Evolutionary conservation across 1,139 yeast genomes (phyloP), one percentile per base, ranked within the genome.

Genomic region (Yamadazyma diospyri): DNA sequence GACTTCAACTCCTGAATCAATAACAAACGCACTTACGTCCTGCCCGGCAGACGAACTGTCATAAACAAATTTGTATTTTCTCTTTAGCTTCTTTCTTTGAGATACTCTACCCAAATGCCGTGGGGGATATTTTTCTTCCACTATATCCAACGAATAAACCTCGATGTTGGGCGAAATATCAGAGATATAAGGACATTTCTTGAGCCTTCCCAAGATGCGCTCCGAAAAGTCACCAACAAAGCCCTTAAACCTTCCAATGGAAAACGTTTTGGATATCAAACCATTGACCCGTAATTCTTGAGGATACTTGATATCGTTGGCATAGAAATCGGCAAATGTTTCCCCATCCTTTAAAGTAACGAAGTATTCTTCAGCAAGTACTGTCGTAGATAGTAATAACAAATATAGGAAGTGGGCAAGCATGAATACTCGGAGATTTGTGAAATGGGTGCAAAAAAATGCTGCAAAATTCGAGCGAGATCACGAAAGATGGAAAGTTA

Each of bases 1-100:
- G 12, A 64, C 50, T 35, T 66, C 64, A 17, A 84, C 59, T 0
- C 95, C 95, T 1, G 94, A 81, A 53, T 88, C 97, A 27, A 87
- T 61, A n/a, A 88, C 76, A 53, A 86, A 88, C 1, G 78, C 95
- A 42, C 69, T 72, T 0, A 85, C 83, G 11, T 70, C 76, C 6
- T 56, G 32, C 2, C 61, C 65, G 17, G 46, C 41, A 6, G 50
- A 48, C 2, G 48, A 40, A 6, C 37, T 42, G 25, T 61, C 57
- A 34, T 56, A 66, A 22, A 45, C 34, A 41, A 61, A 67, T 1
- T 55, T 46, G 17, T 45, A 42, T 9, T 40, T 35, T 19, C 41
- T 42, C 17, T 41, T 37, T 36, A 77, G 49, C 29, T 50, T 57
- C 6, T 61, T 59, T 24, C 68, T 55, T 40, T 79, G 76, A 2